Base-by-base conservation (phyloP, 805 yeast species). In the Ogataea degrootiae region DNA sequence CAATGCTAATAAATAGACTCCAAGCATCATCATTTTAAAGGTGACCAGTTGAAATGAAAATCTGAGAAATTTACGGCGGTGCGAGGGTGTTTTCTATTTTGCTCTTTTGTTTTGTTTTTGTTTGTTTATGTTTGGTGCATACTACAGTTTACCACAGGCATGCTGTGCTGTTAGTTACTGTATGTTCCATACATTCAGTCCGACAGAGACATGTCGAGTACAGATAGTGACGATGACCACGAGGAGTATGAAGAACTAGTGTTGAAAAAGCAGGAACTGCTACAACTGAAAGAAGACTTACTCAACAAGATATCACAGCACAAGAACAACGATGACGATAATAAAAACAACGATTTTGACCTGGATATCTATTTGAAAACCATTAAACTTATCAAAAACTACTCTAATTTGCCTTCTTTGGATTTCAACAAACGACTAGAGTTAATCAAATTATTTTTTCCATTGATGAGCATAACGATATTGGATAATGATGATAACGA, bases 351-450 rank as follows among this genome's bases (percentile, higher is more conserved):
- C 19, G 41, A 37, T 5, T 58, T 59, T 49, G 45, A 50, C 9
- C 12, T 54, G 43, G 56, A 54, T 6, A 45, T 26, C 2, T 61
- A 58, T 40, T 34, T 56, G 6, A 39, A 48, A 22, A 43, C 61
- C 9, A 39, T 51, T 29, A 44, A 53, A 16, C 17, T 59, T 7
- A 33, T 60, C 1, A 46, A 53, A 31, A 40, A 46, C 7, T 54
- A 60, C 40, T 58, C 66, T 5, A 56, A 52, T 29, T 47, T 66
- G 14, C 70, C 70, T 1, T 56, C 63, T 1, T 36, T 61, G 5
- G 61, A 66, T 45, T 56, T 66, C 45, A 51, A 41, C 7, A 46
- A 52, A 34, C 44, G 69, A 23, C 41, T 64, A 17, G 33, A 49
- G 34, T 42, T 58, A 4, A 46, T 58, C 12, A 50, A 51, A 31